Evolutionary conservation across 1,139 yeast species (phyloP), one percentile per base, ranked within the genome.

Genomic region (Blastobotrys capitulatus): DNA sequence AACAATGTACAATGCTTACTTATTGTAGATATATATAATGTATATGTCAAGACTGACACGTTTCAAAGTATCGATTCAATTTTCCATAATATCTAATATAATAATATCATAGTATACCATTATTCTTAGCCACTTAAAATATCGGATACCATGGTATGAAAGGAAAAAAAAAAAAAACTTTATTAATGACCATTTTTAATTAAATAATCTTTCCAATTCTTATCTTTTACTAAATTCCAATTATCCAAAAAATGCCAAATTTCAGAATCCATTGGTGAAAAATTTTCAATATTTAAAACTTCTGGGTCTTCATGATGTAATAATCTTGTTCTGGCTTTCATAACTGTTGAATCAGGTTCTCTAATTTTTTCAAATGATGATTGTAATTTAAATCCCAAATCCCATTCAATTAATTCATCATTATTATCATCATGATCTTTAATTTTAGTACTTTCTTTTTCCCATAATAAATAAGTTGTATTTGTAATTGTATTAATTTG

Each of bases 211-310:
- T 6, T 29, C 32, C 32, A 29, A 10, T 6, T 13, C 4, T 29
- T 29, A 29, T 29, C 9, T 6, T 12, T 4, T 6, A 5, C 5
- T 29, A 3, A 12, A 9, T 12, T 37, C 22, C 40, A 37, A 27
- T 6, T 26, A 19, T 32, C 22, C 38, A 58, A 38, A 42, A 62
- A 62, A 32, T 54, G 52, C 65, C 65, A 62, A 1, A 62, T 42
- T 49, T 62, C 66, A 6, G 62, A 52, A 44, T 62, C 65, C 6
- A 59, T 62, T 43, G 52, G 47, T 38, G 61, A 59, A 62, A 61
- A 60, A 9, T 57, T 54, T 42, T 61, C 64, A 20, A 58, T 51
- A 5, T 18, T 26, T n/a, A 16, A 8, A 6, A 1, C 53, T 56
- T 15, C 35, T 38, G 16, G 48, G 42, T 29, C 37, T 7, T 29